phyloP scores from a whole-genome alignment of 139 green algal species.

The Chlorella vulgaris region DNA sequence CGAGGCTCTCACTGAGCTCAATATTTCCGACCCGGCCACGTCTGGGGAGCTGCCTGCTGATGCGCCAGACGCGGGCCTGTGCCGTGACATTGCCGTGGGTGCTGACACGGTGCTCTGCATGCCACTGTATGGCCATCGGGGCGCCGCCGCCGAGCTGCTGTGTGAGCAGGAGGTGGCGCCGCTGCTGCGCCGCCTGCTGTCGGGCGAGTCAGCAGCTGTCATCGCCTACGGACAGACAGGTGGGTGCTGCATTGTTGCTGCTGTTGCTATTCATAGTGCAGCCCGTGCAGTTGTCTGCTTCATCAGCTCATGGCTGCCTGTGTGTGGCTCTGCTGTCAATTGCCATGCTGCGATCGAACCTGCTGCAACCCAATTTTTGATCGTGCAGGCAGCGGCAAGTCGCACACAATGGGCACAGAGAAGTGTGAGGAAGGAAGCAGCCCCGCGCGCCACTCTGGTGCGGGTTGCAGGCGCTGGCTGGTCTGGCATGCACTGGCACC shows the following conservation, averaged over 20 bases:
- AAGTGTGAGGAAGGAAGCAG: background rate
- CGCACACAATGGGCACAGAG: slow-evolving; percentile 31
- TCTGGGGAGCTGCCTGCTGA: background rate
- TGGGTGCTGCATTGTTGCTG: no score
- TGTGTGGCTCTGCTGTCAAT: no score
- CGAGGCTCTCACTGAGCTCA: background rate
- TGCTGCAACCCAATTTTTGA: no score
- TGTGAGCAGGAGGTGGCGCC: slow-evolving; percentile 4
- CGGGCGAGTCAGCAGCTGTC: slow-evolving; percentile 9
- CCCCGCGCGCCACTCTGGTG: slow-evolving; percentile 14
- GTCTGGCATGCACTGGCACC: background rate
- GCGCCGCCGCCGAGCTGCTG: background rate
- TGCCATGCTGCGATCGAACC: no score
- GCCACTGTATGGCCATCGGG: slow-evolving; percentile 11
- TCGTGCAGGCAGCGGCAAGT: slow-evolving; percentile 34
- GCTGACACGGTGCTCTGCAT: background rate
- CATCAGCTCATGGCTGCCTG: no score
- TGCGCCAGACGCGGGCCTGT: background rate
- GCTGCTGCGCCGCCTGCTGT: slow-evolving; percentile 4
- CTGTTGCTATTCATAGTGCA: no score
- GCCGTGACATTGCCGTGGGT: background rate
- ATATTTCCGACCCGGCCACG: background rate
- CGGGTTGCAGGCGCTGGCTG: background rate
- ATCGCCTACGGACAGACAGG: slow-evolving; percentile 37
- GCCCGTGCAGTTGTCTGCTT: background rate